Conservation (phyloP, 1,284 basidiomycete genomes). For the Spongiforma sp. region DNA sequence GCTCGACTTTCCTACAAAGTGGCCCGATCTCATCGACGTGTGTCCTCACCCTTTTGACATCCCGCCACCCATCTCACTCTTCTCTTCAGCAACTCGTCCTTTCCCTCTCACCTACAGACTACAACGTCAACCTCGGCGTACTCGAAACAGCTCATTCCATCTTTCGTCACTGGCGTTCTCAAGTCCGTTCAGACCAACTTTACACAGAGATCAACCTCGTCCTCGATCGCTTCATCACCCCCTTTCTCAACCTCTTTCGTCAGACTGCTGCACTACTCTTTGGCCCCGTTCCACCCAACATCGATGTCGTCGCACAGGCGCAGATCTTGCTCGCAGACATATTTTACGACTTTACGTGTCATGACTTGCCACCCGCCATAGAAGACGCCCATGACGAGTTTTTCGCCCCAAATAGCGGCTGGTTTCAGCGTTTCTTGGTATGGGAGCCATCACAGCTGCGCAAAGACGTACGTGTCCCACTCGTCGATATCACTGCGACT, state of each 20-base stretch:
- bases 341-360: slow-evolving; percentile 94
- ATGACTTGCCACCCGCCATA: slow-evolving; percentile 94
- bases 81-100: slow-evolving; percentile 77
- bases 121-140: slow-evolving; percentile 88
- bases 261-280: slow-evolving; percentile 63
- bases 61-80: slow-evolving; percentile 19
- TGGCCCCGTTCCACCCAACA: slow-evolving; percentile 46
- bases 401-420: slow-evolving; percentile 71
- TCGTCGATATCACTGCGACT: slow-evolving; percentile 6
- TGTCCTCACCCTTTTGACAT: slow-evolving; percentile 36
- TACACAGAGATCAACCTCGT: slow-evolving; percentile 96
- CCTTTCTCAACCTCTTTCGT: slow-evolving; percentile 86
- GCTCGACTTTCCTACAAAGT: slow-evolving; percentile 85
- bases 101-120: slow-evolving; percentile 80
- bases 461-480: slow-evolving; percentile 64
- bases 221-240: slow-evolving; percentile 80
- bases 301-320: slow-evolving; percentile 66
- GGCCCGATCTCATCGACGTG: slow-evolving; percentile 88
- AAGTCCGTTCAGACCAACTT: slow-evolving; percentile 87
- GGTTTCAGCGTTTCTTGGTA: slow-evolving; percentile 79
- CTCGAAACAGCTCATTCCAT: slow-evolving; percentile 96
- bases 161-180: slow-evolving; percentile 91
- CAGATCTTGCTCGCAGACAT: slow-evolving; percentile 86
- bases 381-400: slow-evolving; percentile 89
- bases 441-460: slow-evolving; percentile 78